Conservation (phyloP, 129 eudicot species). For the Mikania micrantha region DNA sequence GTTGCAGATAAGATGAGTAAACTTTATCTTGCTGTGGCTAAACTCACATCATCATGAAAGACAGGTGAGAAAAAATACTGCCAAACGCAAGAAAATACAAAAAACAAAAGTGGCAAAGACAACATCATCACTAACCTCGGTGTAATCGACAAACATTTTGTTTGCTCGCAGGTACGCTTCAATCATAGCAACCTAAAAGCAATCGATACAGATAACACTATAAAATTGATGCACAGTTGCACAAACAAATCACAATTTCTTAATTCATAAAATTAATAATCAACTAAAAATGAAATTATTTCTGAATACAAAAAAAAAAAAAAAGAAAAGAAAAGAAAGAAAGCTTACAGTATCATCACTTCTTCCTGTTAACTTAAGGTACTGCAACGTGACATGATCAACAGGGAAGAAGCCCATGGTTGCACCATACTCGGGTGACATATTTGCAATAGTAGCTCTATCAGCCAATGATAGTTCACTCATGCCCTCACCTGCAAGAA, state of each 20-base stretch:
- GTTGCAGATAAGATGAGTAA: constrained; percentile 72
- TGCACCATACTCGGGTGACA: constrained; percentile 99
- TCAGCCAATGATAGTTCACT: constrained; percentile 76
- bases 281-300: neutral
- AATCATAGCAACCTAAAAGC: constrained; percentile 73
- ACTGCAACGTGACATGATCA: constrained; percentile 83
- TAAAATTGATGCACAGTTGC: neutral
- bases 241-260: neutral
- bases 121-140: constrained; percentile 48
- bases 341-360: constrained; percentile 83
- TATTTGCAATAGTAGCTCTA: constrained; percentile 98
- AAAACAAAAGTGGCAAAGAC: neutral
- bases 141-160: constrained; percentile 98
- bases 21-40: constrained; percentile 88
- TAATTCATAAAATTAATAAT: too few species aligned
- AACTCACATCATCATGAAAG: constrained; percentile 3
- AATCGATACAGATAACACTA: neutral
- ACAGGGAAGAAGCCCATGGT: constrained; percentile 99
- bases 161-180: constrained; percentile 94
- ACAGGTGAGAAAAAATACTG: neutral
- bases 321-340: too few species aligned
- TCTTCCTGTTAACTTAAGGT: constrained; percentile 94
- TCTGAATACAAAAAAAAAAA: neutral
- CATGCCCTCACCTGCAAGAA: constrained; percentile 70
- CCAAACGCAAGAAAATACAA: neutral